phyloP scores from a whole-genome alignment of 371 early-diverging fungal genomes.

The Mortierella polycephala region DNA sequence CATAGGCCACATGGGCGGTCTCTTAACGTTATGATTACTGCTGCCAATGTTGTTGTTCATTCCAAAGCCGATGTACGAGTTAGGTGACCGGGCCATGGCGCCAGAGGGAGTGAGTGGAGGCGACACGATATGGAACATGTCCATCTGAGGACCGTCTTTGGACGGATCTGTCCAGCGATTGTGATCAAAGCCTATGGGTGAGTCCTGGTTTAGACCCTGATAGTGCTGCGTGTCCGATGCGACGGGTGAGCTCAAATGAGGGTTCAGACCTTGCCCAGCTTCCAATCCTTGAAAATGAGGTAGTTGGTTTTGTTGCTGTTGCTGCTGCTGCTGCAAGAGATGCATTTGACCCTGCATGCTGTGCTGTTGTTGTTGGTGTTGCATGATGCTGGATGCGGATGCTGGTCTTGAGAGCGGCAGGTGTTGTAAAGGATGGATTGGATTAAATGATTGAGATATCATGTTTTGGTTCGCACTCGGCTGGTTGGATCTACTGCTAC shows the following conservation, averaged over 20 bases:
- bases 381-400: slow-evolving; percentile 12
- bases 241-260: slow-evolving; percentile 29
- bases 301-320: slow-evolving; percentile 21
- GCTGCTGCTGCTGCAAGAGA: slow-evolving; percentile 36
- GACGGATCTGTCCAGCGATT: slow-evolving; percentile 33
- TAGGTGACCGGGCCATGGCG: slow-evolving; percentile 38
- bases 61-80: slow-evolving; percentile 28
- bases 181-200: slow-evolving; percentile 25
- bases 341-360: slow-evolving; percentile 19
- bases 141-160: slow-evolving; percentile 17
- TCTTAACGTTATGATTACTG: slow-evolving; percentile 11
- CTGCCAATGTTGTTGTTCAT: slow-evolving; percentile 12
- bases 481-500: slow-evolving; percentile 14
- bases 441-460: slow-evolving; percentile 27
- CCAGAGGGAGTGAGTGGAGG: slow-evolving; percentile 51
- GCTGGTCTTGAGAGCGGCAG: slow-evolving; percentile 26
- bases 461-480: slow-evolving; percentile 18
- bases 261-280: slow-evolving; percentile 23
- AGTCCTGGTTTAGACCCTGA: slow-evolving; percentile 34
- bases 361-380: slow-evolving; percentile 20
- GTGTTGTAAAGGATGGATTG: slow-evolving; percentile 40
- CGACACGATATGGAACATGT: slow-evolving; percentile 44
- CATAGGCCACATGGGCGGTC: slow-evolving; percentile 52
- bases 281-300: slow-evolving; percentile 38
- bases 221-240: slow-evolving; percentile 19